Base-by-base conservation (phyloP, 768 basidiomycete genomes). In the Zangia roseola region DNA sequence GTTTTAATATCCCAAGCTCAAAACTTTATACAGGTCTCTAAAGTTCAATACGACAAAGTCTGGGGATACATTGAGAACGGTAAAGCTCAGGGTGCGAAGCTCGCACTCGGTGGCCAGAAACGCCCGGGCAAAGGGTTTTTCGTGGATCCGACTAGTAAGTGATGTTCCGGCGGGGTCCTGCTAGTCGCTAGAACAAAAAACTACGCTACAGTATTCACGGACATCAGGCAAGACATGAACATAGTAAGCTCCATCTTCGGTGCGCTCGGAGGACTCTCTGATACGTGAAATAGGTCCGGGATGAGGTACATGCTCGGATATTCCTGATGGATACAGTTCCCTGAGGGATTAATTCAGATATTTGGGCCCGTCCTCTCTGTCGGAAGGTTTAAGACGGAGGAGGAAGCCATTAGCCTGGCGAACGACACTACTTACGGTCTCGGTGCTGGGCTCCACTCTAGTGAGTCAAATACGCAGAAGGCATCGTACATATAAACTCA, bases 281-380 rank as follows among this genome's bases (percentile, higher is more conserved):
- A 63, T 61, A 19, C 23, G 34, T 19, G 38, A 45, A 24, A 35
- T 39, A 68, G 67, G 67, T 68, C 40, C 55, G 41, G 53, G 67
- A 68, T 33, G 67, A 68, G 62, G 67, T 70, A 50, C 44, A 43
- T 44, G 19, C 28, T 44, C 45, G 26, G 35, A 39, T 46, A 45
- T 35, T 45, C 24, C 48, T 45, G 14, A 51, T 45, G 34, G 34
- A 46, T 38, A 38, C 52, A 49, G 17, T 34, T 5, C 35, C 36
- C 48, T 53, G 40, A 62, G 47, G 52, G 12, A 43, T 12, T 53
- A 28, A 17, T 5, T 26, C 50, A 94, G 84, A 97, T 97, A 57
- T 98, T 98, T 66, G 95, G 95, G 9, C 95, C 95, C 23, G 94
- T 98, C 3, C 79, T 94, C 34, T 78, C 83, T 21, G 80, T 97